Base-by-base conservation (phyloP, 805 yeast species). In the Metschnikowia kunwiensis region DNA sequence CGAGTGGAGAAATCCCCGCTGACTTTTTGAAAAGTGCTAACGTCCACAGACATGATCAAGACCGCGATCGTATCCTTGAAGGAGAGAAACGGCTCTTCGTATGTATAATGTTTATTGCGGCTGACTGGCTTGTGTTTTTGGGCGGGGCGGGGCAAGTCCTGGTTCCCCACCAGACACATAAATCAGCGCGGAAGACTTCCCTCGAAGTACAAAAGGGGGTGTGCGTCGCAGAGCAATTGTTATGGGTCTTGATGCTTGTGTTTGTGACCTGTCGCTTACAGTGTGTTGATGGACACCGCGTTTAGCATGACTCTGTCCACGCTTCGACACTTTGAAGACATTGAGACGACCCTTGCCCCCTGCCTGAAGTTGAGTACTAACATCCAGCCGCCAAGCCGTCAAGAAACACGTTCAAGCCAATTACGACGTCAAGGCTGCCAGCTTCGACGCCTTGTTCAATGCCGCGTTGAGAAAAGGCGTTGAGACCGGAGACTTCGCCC, bases 381-480 rank as follows among this genome's bases (percentile, higher is more conserved):
- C 57, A 24, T n/a, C 12, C 37, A 75, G 88, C 52, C 89, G 96
- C 61, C 91, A 83, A 60, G 91, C 93, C 9, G 71, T 88, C 56
- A 88, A 87, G 74, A 86, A 86, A 63, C 85, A 78, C 63, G 79
- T 87, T 47, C 78, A 74, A 63, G 64, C 80, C 57, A 74, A 77
- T 65, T 73, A 66, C 66, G 69, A 79, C 48, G 65, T 77, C 49
- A 70, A 72, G 30, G 69, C 83, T n/a, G 38, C 73, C 34, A 80
- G 72, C 59, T 86, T 86, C 55, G 95, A 86, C 58, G 63, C 80
- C 32, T 75, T 78, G 54, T 83, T 87, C 72, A 86, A 86, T 57
- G 49, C 72, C 32, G 93, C 95, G 17, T 69, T 86, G 54, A 80
- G 82, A 68, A 81, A 78, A 59, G 95, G 94, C 48, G 91, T 87